phyloP scores from a whole-genome alignment of 225 moss, liverwort and hornwort species.

The Bryum argenteum region DNA sequence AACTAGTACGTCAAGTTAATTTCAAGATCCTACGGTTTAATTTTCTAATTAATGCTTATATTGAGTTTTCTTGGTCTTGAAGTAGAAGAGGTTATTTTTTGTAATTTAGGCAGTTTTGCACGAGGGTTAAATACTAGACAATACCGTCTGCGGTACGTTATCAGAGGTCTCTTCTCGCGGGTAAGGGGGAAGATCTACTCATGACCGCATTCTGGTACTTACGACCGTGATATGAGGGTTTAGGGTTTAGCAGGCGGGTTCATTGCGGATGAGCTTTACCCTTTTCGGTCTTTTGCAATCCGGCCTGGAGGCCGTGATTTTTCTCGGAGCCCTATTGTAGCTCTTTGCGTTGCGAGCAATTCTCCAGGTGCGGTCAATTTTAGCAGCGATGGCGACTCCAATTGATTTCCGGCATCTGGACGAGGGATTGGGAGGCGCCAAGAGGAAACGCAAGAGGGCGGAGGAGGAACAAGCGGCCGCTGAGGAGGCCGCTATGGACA shows the following conservation, averaged over 20 bases:
- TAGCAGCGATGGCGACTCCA: conserved; percentile 46
- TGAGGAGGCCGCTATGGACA: conserved; percentile 54
- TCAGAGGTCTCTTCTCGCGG: background rate
- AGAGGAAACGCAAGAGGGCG: conserved; percentile 78
- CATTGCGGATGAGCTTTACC: too few relatives aligned
- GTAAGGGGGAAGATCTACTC: too few relatives aligned
- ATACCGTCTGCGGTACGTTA: too few relatives aligned
- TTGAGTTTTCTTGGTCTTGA: too few relatives aligned
- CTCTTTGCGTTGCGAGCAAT: background rate
- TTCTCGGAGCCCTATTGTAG: background rate
- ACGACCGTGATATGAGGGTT: conserved; percentile 29
- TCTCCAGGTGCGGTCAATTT: background rate
- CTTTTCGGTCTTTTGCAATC: background rate
- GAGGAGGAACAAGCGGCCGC: conserved; percentile 45
- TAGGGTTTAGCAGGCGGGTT: background rate
- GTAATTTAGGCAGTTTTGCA: too few relatives aligned
- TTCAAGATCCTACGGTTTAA: too few relatives aligned
- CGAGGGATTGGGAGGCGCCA: conserved; percentile 89
- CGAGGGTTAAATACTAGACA: too few relatives aligned
- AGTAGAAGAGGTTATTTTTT: too few relatives aligned
- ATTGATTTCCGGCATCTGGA: conserved; percentile 93
- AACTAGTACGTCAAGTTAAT: too few relatives aligned
- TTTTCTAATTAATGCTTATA: too few relatives aligned
- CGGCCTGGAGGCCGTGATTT: background rate
- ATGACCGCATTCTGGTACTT: background rate